Evolutionary conservation across 2,329 filamentous ascomycete species (phyloP), one percentile per base, ranked within the genome.

Genomic region (Claviceps monticola): DNA sequence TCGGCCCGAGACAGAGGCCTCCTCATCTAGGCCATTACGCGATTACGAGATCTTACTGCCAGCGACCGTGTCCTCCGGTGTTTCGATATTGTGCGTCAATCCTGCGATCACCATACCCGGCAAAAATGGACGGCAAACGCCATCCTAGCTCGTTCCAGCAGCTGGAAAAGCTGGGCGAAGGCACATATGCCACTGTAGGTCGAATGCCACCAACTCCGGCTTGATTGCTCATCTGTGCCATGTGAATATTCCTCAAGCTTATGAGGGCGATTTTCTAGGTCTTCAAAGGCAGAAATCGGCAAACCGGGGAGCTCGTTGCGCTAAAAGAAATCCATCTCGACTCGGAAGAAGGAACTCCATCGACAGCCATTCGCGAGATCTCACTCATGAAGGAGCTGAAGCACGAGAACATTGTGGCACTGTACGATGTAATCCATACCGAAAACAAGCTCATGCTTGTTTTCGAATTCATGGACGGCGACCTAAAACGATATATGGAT

Each of bases 401-500:
- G 71, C 93, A 98, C 70, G 90, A 96, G 67, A 97, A 96, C 66
- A 97, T 98, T 59, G 90, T 98, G 61, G 88, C 85, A 54, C 82
- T 98, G 5, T 88, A 97, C 76, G 93, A 98, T 75, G 93, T 98
- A 52, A 97, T 98, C 62, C 93, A 98, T 70, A 98, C 93, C 53
- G 93, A 98, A 74, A 98, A 97, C 72, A 98, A 98, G 69, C 82
- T 98, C 53, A 98, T 98, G 93, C 83, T 98, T 42, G 93, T 98
- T 9, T 98, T 98, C 61, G 93, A 98, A 69, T 95, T 84, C 70
- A 96, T 98, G 91, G 93, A 98, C 70, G 89, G 90, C 66, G 93
- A 98, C 64, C 74, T 98, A 11, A 98, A 98, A 75, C 88, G 94
- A 65, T 97, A 96, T 71, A 98, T 98, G 93, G 93, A 98, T 67